These are phyloP conservation scores for Russula brevipes DNA, from an alignment of 768 basidiomycete species.

Conservation along the genomic window DNA sequence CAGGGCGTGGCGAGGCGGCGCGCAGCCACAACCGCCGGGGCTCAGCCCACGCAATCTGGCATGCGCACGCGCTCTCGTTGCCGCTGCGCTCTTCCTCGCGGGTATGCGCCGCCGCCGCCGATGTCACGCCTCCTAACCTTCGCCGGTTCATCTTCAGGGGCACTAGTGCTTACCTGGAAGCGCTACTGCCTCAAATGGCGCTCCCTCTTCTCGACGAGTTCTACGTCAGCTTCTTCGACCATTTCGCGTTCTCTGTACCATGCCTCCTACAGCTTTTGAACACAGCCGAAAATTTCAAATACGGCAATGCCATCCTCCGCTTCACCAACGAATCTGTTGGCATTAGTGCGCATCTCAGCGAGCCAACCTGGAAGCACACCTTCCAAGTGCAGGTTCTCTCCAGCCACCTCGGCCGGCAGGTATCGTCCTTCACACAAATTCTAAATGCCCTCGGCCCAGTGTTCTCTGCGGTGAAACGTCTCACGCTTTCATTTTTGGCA, in stretches of 20 bases:
- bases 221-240: not conserved
- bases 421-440: not conserved
- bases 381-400: not conserved
- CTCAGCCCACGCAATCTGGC: too few relatives aligned
- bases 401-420: not conserved
- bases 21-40: not conserved
- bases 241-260: not conserved
- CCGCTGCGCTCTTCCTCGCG: too few relatives aligned
- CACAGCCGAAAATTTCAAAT: not conserved
- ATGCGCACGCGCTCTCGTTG: not conserved
- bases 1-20: not conserved
- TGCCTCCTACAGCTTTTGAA: not conserved
- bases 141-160: not conserved
- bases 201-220: not conserved
- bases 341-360: not conserved
- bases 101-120: not conserved
- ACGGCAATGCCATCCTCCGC: not conserved
- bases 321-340: not conserved
- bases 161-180: not conserved
- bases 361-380: not conserved
- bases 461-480: not conserved
- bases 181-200: not conserved
- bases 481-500: not conserved
- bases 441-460: not conserved
- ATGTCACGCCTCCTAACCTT: not conserved